A percentile compares a stretch with the other conserved stretches of the same genome.
These are phyloP conservation scores for Solanum virginianum DNA, from an alignment of 257 asterid species.

Conservation along the genomic window DNA sequence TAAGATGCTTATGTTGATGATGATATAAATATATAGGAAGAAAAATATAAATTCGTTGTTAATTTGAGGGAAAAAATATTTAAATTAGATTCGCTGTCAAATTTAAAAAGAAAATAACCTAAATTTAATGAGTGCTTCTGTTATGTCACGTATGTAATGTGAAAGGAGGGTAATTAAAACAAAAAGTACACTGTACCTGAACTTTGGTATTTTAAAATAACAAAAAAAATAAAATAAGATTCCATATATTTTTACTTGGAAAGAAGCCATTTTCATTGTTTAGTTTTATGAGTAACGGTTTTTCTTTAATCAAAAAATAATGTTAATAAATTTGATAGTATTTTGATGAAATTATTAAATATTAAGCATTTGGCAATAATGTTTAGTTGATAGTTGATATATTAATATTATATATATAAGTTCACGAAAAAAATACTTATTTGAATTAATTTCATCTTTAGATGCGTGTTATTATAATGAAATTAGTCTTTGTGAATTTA, in stretches of 20 bases:
- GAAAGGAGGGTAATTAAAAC: not conserved
- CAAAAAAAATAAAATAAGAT: not conserved
- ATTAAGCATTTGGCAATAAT: not conserved
- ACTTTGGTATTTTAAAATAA: not conserved
- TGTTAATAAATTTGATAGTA: not conserved
- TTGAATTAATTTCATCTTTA: not conserved
- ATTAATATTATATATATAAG: too few species aligned
- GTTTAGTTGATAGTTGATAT: not conserved
- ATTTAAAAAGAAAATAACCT: not conserved
- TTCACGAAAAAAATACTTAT: not conserved
- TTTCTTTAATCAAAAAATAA: not conserved
- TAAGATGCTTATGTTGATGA: not conserved
- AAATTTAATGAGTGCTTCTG: not conserved
- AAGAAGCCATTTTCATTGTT: not conserved
- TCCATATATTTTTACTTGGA: not conserved
- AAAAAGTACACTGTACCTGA: not conserved
- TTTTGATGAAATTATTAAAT: not conserved
- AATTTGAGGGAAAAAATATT: not conserved
- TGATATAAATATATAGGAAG: not conserved
- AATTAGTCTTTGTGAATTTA: not conserved
- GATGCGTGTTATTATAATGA: not conserved
- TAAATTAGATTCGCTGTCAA: not conserved
- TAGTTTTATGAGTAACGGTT: too few species aligned
- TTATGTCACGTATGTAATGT: not conserved
- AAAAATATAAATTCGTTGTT: not conserved